phyloP scores from a whole-genome alignment of 1,284 basidiomycete genomes.

The Sporisorium reilianum region DNA sequence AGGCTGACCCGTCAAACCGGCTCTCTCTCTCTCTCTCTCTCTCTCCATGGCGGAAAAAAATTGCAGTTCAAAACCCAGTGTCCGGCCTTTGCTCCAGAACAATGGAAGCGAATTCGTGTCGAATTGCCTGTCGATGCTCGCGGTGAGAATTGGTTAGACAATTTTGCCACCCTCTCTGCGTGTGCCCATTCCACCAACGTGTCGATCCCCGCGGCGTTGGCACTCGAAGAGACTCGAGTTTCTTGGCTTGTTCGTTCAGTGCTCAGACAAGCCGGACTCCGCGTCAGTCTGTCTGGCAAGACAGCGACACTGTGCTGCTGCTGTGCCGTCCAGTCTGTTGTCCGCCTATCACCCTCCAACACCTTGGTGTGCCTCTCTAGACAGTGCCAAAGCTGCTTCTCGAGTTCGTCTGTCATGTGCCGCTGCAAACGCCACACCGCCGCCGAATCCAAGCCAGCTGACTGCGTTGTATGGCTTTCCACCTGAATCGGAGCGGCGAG shows the following conservation, averaged over 20 bases:
- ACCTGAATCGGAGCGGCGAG: too few species aligned
- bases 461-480: neutral
- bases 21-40: too few species aligned
- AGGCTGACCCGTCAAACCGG: too few species aligned
- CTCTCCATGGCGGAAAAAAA: too few species aligned
- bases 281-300: neutral
- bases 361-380: neutral
- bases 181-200: neutral
- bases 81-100: neutral
- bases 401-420: neutral
- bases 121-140: neutral
- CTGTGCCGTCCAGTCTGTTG: too few species aligned
- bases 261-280: too few species aligned
- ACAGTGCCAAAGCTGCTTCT: neutral
- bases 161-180: slow-evolving; percentile 17
- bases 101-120: neutral
- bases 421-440: slow-evolving; percentile 2
- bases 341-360: too few species aligned
- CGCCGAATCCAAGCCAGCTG: too few species aligned
- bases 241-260: too few species aligned
- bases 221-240: neutral
- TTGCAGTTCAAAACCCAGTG: neutral
- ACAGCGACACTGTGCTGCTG: too few species aligned
- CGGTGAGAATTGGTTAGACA: too few species aligned
- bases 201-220: slow-evolving; percentile 23